A percentile compares a stretch with the other conserved stretches of the same genome.
Evolutionary conservation across 2,329 filamentous ascomycete species (phyloP).

Genomic region (Xylariaceae sp.): DNA sequence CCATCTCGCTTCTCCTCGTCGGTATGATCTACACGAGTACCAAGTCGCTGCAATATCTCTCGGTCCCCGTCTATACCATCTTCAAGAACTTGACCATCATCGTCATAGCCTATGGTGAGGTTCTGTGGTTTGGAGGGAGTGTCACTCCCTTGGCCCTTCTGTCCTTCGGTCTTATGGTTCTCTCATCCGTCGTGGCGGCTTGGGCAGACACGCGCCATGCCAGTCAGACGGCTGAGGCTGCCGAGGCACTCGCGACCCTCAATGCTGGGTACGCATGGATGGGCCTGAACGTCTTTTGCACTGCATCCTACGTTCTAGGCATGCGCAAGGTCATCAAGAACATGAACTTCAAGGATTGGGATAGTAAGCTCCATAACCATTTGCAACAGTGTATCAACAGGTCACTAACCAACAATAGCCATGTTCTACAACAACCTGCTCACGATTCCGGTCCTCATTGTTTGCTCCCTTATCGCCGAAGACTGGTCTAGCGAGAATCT

Average conservation of each 20-base stretch:
- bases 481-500: constrained; percentile 90
- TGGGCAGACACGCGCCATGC: constrained; percentile 87
- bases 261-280: constrained; percentile 98
- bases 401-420: constrained; percentile 52
- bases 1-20: constrained; percentile 89
- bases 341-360: constrained; percentile 99
- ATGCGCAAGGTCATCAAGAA: constrained; percentile 99
- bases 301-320: constrained; percentile 79
- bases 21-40: constrained; percentile 99
- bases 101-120: constrained; percentile 95
- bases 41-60: constrained; percentile 93
- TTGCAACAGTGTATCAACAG: neutral
- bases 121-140: constrained; percentile 94
- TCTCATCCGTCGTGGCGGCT: constrained; percentile 89
- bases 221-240: constrained; percentile 54
- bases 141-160: constrained; percentile 84
- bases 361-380: constrained; percentile 64
- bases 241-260: constrained; percentile 76
- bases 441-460: constrained; percentile 84
- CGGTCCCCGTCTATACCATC: constrained; percentile 97
- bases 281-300: constrained; percentile 93
- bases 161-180: constrained; percentile 93
- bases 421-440: constrained; percentile 99
- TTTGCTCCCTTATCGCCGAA: constrained; percentile 77
- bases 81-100: constrained; percentile 99